Evolutionary conservation across 192 early-diverging fungal genomes (phyloP), one percentile per base, ranked within the genome.

Genomic region (Coemansia umbellata): DNA sequence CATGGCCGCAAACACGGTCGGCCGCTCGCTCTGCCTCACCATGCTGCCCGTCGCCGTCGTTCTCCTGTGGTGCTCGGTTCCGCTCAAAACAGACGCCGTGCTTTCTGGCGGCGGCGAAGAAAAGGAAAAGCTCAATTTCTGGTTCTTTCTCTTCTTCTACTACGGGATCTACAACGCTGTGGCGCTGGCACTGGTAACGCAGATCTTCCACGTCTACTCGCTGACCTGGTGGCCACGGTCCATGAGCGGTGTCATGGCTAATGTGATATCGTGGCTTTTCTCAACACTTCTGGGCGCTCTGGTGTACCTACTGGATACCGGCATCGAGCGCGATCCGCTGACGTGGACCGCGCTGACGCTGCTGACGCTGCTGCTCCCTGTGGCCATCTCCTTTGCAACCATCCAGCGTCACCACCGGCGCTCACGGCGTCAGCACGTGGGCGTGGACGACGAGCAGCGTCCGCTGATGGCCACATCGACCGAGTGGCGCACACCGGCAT

Each of bases 131-230:
- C 57, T 89, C 64, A 86, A 87, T 60, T 89, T 89, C 66, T 89
- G 87, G 87, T 87, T 80, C 70, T 89, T 89, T 48, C 58, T 89
- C 31, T 75, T 86, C 62, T 87, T 82, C 58, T 89, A 87, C 74
- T 89, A 84, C 66, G 87, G 87, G 14, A 44, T 81, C 7, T 89
- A 89, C 67, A 89, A 87, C 32, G 87, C 85, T 4, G 69, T 87
- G 37, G 87, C 82, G 18, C 68, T 89, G 27, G 60, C 82, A 37
- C 77, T 89, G 19, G 84, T 89, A 57, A 85, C 85, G 33, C 86
- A 89, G 69, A 80, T 89, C 21, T 89, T 89, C 74, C 83, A 80
- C 47, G 81, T 87, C 21, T 89, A 89, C 58, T 82, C 87, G 50
- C 71, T 89, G 48, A 89, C 85, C 24, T 89, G 87, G 87, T 89